A percentile compares a stretch with the other conserved stretches of the same genome.
phyloP scores from a whole-genome alignment of 129 eudicot genomes.

The Flaveria brownii region DNA sequence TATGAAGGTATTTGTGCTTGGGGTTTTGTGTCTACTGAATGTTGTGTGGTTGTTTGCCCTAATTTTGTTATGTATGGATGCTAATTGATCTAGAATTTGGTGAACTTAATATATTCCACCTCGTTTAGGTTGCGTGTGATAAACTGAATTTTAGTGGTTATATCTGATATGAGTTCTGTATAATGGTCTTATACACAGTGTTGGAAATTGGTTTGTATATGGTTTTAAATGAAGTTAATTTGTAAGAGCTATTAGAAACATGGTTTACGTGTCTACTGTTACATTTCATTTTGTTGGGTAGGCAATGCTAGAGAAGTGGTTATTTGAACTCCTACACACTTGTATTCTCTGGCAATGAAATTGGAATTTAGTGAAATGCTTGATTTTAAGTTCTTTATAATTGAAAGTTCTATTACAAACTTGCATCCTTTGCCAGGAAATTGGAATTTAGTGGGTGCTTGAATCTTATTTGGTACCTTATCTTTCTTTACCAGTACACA shows the following conservation, averaged over 20 bases:
- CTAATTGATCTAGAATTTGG: neutral
- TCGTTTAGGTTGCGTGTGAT: neutral
- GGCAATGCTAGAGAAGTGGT: neutral
- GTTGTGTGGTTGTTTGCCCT: slow-evolving; percentile 6
- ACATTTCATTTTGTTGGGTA: neutral
- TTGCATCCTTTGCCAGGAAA: neutral
- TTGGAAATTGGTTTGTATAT: neutral
- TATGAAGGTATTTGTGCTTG: slow-evolving; percentile 46
- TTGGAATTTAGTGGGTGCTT: neutral
- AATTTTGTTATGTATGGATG: neutral
- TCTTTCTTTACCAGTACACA: neutral
- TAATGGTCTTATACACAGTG: neutral
- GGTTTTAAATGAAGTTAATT: neutral
- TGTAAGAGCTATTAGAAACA: neutral
- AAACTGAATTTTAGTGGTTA: neutral
- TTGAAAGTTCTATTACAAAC: neutral
- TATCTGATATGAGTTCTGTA: neutral
- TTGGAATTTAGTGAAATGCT: neutral
- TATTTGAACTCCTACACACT: neutral
- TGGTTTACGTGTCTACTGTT: slow-evolving; percentile 4
- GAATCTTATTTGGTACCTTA: neutral
- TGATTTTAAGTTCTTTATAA: neutral
- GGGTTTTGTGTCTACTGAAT: neutral
- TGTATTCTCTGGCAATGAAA: neutral
- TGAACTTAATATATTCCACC: neutral